Base-by-base conservation (phyloP, 129 eudicot species). In the Smallanthus sonchifolius region DNA sequence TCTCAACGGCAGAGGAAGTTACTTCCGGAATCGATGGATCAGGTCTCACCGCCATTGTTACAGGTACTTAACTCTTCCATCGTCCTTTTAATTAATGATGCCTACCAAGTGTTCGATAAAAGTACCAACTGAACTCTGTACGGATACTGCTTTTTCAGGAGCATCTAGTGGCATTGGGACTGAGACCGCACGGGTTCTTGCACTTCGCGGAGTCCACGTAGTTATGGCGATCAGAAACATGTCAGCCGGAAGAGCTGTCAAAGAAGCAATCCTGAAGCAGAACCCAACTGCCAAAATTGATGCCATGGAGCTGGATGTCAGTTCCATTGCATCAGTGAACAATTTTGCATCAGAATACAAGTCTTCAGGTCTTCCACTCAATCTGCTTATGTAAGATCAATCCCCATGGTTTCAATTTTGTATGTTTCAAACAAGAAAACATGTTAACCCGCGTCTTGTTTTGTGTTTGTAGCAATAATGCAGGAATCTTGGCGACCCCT, bases 151-250 rank as follows among this genome's bases (percentile, higher is more conserved):
- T 43, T 19, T 71, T 36, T 32, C 69, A 81, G 95, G 95, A 55
- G 96, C 91, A 57, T 80, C 91, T 51, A 81, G 92, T 70, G 96
- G 92, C 16, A 79, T 90, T 62, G 92, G 92, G 42, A 73, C 82
- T 0, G 91, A 87, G 79, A 90, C 96, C 24, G 82, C 90, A 20
- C 84, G 96, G 2, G 90, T 90, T 6, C 96, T 89, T 80, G 92
- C 90, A 30, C 77, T 84, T 71, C 92, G 92, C 2, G 90, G 96
- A 36, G 96, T 83, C 24, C 96, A 87, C 81, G 92, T 89, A 20
- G 78, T 87, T 32, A 87, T 90, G 91, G 93, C 80, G 1, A 83
- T 87, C 2, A 79, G 93, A 56, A 90, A 81, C 35, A 36, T 81
- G 54, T 39, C 75, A 63, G 81, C 87, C 4, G 91, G 86, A 5